Base-by-base conservation (phyloP, 345 rosid genomes). In the Lumnitzera racemosa region DNA sequence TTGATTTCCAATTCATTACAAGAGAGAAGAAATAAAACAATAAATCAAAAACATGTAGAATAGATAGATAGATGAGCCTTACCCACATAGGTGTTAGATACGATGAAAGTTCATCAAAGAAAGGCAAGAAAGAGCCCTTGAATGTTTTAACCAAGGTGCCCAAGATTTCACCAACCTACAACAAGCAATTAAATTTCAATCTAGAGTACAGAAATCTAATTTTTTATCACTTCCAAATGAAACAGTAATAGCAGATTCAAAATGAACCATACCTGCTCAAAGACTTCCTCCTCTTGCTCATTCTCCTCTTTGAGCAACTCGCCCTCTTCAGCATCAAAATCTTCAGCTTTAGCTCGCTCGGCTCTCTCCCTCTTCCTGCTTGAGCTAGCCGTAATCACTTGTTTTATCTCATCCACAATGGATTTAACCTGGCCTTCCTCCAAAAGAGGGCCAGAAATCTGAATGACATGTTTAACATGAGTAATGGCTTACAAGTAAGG, bases 51-150 rank as follows among this genome's bases (percentile, higher is more conserved):
- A 24, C 24, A 24, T 36, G 48, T 13, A 5, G 13, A 24, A 49
- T 16, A 47, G 1, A 27, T 36, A 65, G 55, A 25, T 48, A 13
- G 29, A 29, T 15, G 64, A 55, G 65, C 83, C 99, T 80, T 83
- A 95, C 99, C 99, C 97, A 90, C 99, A 95, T 95, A 66, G 99
- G 99, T 24, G 95, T 95, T 53, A 95, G 79, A 74, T 95, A 95
- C 5, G 96, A 84, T 47, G 99, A 88, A 65, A 95, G 72, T 73
- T 88, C 97, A 53, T 90, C 97, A 51, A 88, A 90, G 84, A 83
- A 90, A 24, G 96, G 99, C 76, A 95, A 76, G 82, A 95, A 95
- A 65, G 92, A 72, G 27, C 82, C 91, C 73, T 86, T 95, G 70
- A 84, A 95, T 63, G 96, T 90, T 80, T 95, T 95, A 47, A 95